Conservation (phyloP, 2,329 filamentous ascomycete species). For the Alternaria sp. region DNA sequence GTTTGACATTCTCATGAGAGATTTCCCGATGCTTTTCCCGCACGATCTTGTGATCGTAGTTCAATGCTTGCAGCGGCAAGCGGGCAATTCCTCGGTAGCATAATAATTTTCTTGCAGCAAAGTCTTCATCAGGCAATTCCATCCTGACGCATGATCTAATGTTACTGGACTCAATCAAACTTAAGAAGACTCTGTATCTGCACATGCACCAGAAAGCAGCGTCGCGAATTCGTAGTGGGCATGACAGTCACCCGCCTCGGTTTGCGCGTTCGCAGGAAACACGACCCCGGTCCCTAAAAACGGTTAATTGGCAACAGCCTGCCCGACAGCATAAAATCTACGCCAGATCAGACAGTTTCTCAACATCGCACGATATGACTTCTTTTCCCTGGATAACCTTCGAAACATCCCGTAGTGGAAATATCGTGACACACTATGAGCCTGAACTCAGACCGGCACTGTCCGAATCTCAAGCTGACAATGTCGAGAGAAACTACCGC, state of each 20-base stretch:
- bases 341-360: not conserved
- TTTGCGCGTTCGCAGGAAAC: conserved; percentile 1
- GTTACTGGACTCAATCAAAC: not conserved
- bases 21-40: conserved; percentile 10
- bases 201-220: not conserved
- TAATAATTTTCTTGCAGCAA: conserved; percentile 9
- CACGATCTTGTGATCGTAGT: conserved; percentile 7
- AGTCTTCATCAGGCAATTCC: conserved; percentile 10
- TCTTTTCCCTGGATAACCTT: conserved; percentile 10
- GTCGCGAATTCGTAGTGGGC: not conserved
- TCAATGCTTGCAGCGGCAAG: conserved; percentile 17
- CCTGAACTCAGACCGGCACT: not conserved
- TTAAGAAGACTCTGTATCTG: not conserved
- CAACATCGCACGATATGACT: conserved; percentile 3
- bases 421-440: conserved; percentile 2
- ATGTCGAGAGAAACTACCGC: not conserved
- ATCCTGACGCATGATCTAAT: conserved; percentile 1
- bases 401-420: conserved; percentile 2
- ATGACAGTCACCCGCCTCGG: conserved; percentile 1
- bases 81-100: conserved; percentile 14
- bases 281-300: not conserved
- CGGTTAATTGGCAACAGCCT: not conserved
- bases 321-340: not conserved
- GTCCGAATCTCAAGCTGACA: not conserved
- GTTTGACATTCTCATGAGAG: conserved; percentile 11